Evolutionary conservation across 768 basidiomycete species (phyloP).

Genomic region (Lactarius tabidus): DNA sequence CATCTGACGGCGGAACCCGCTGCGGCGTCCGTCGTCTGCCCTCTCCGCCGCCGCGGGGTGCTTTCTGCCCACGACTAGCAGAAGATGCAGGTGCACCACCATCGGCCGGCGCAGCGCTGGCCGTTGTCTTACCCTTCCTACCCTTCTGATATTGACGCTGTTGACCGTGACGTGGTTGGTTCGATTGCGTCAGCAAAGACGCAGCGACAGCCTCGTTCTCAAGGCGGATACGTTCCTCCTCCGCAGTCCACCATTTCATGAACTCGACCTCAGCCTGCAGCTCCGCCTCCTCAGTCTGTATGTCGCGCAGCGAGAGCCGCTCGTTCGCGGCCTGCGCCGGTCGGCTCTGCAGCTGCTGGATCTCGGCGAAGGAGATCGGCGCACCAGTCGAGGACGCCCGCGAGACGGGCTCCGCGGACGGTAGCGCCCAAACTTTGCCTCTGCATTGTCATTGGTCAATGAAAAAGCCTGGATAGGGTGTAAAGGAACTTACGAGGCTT

Average conservation of each 20-base stretch:
- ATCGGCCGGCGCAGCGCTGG: neutral
- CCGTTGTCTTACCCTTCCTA: neutral
- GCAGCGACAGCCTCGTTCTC: constrained; percentile 36
- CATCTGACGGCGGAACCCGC: neutral
- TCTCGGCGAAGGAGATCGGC: constrained; percentile 70
- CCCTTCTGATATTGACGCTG: neutral
- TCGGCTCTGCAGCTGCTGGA: constrained; percentile 73
- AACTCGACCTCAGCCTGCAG: constrained; percentile 50
- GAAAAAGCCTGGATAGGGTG: neutral
- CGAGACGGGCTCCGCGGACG: constrained; percentile 47
- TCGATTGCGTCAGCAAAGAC: neutral
- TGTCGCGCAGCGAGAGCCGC: constrained; percentile 68
- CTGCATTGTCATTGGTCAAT: constrained; percentile 28
- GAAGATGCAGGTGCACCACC: neutral
- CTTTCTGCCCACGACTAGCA: neutral
- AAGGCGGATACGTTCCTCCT: constrained; percentile 64
- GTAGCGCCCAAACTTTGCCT: constrained; percentile 62
- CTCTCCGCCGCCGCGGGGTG: neutral
- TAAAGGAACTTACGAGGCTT: constrained; percentile 44
- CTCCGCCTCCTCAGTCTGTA: constrained; percentile 78
- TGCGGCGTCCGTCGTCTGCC: neutral
- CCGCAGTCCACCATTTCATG: constrained; percentile 83
- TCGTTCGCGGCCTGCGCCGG: constrained; percentile 45
- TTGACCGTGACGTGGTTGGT: neutral
- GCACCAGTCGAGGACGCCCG: constrained; percentile 28